Evolutionary conservation across 2,329 filamentous ascomycete species (phyloP).

Genomic region (Diaporthe batatas): DNA sequence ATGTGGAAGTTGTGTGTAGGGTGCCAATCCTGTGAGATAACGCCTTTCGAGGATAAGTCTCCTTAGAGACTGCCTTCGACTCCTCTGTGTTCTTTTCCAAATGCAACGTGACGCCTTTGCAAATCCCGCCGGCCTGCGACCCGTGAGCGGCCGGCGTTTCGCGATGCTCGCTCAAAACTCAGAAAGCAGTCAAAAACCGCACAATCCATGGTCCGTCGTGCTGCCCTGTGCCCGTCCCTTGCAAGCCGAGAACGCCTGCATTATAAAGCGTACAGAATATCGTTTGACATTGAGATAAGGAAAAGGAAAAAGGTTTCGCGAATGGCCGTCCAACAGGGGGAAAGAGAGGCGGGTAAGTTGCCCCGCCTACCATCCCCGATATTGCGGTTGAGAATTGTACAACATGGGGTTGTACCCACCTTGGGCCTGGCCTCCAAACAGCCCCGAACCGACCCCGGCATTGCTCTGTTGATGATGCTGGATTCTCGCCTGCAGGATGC

Average conservation of each 20-base stretch:
- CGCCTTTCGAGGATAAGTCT: slow-evolving; percentile 39
- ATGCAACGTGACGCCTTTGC: slow-evolving; percentile 47
- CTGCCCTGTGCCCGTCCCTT: slow-evolving; percentile 42
- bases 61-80: slow-evolving; percentile 44
- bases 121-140: slow-evolving; percentile 40
- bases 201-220: slow-evolving; percentile 40
- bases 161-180: slow-evolving; percentile 46
- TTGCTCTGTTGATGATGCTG: slow-evolving; percentile 88
- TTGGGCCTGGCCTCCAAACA: slow-evolving; percentile 89
- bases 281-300: slow-evolving; percentile 33
- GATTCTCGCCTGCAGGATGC: slow-evolving; percentile 98
- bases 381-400: slow-evolving; percentile 74
- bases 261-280: slow-evolving; percentile 41
- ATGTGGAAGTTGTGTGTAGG: slow-evolving; percentile 48
- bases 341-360: background rate
- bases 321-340: background rate
- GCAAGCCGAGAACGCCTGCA: slow-evolving; percentile 42
- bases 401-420: slow-evolving; percentile 96
- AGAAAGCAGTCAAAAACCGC: slow-evolving; percentile 41
- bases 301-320: slow-evolving; percentile 29
- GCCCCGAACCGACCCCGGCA: slow-evolving; percentile 87
- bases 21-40: slow-evolving; percentile 42
- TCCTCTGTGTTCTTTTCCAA: slow-evolving; percentile 46
- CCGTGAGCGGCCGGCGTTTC: slow-evolving; percentile 41
- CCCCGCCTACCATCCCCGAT: slow-evolving; percentile 72